phyloP scores from a whole-genome alignment of 2,329 filamentous ascomycete species.

The Sclerotinia subarctica region DNA sequence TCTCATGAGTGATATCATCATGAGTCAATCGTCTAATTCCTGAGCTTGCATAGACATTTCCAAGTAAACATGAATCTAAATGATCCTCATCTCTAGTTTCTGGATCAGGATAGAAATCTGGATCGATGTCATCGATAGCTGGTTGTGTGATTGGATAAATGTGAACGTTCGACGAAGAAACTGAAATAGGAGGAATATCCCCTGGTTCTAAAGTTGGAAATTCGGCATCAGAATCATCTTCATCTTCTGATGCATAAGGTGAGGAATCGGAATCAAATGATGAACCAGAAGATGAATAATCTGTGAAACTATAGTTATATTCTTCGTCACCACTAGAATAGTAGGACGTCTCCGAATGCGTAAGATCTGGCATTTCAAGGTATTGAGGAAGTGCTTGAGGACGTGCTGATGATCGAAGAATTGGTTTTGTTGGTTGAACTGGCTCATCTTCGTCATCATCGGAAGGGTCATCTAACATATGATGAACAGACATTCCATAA shows the following conservation, averaged over 20 bases:
- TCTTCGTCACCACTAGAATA: conserved; percentile 47
- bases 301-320: conserved; percentile 58
- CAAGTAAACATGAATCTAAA: conserved; percentile 74
- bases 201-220: conserved; percentile 60
- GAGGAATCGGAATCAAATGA: conserved; percentile 22
- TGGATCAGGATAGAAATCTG: conserved; percentile 74
- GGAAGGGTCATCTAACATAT: conserved; percentile 79
- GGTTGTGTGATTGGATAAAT: conserved; percentile 86
- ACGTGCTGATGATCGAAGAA: conserved; percentile 34
- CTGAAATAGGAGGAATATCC: conserved; percentile 75
- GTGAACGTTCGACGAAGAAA: conserved; percentile 61
- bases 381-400: conserved; percentile 25
- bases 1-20: conserved; percentile 76
- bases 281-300: conserved; percentile 54
- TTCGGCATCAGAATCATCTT: conserved; percentile 47
- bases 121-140: conserved; percentile 81
- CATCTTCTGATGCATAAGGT: conserved; percentile 38
- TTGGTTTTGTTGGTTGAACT: conserved; percentile 32
- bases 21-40: conserved; percentile 75
- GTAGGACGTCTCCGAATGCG: conserved; percentile 35
- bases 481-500: conserved; percentile 94
- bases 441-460: conserved; percentile 44
- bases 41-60: conserved; percentile 84
- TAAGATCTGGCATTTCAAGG: conserved; percentile 40
- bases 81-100: conserved; percentile 75